Conservation (phyloP, 2,329 filamentous ascomycete species). For the Fusarium sarcochroum region DNA sequence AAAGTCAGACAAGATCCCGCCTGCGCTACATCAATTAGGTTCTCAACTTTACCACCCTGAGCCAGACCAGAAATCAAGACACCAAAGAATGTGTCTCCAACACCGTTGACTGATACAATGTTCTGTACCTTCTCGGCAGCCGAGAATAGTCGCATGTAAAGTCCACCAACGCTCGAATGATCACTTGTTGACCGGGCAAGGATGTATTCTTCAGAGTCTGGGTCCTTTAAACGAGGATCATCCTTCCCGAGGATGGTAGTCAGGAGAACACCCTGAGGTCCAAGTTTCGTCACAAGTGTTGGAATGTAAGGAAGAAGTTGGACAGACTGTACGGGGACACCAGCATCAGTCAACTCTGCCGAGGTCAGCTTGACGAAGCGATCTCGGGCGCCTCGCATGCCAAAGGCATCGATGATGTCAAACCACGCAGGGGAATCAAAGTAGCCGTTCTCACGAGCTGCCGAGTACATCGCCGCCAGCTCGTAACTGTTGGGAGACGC, state of each 20-base stretch:
- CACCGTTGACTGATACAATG: slow-evolving; percentile 91
- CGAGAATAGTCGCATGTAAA: slow-evolving; percentile 85
- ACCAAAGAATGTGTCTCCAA: slow-evolving; percentile 93
- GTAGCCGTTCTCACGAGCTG: slow-evolving; percentile 75
- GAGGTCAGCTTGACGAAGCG: slow-evolving; percentile 79
- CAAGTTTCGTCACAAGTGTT: slow-evolving; percentile 87
- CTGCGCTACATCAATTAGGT: slow-evolving; percentile 85
- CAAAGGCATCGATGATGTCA: slow-evolving; percentile 81
- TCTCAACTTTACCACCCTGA: slow-evolving; percentile 67
- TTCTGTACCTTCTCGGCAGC: slow-evolving; percentile 76
- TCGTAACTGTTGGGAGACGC: slow-evolving; percentile 88
- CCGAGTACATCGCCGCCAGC: slow-evolving; percentile 81
- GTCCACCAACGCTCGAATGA: slow-evolving; percentile 73
- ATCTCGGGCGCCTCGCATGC: slow-evolving; percentile 80
- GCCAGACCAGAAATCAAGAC: slow-evolving; percentile 85
- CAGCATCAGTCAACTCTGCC: slow-evolving; percentile 77
- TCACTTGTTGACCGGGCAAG: slow-evolving; percentile 72
- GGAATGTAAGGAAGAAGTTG: slow-evolving; percentile 92
- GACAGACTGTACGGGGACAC: slow-evolving; percentile 85
- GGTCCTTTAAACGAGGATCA: slow-evolving; percentile 76
- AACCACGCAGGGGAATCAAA: slow-evolving; percentile 84
- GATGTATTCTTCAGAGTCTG: slow-evolving; percentile 77
- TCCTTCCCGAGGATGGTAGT: slow-evolving; percentile 77
- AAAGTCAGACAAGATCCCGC: slow-evolving; percentile 84
- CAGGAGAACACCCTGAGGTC: slow-evolving; percentile 80